Evolutionary conservation across 1,284 basidiomycete genomes (phyloP), one percentile per base, ranked within the genome.

Genomic region (Ustilago xerochloae): DNA sequence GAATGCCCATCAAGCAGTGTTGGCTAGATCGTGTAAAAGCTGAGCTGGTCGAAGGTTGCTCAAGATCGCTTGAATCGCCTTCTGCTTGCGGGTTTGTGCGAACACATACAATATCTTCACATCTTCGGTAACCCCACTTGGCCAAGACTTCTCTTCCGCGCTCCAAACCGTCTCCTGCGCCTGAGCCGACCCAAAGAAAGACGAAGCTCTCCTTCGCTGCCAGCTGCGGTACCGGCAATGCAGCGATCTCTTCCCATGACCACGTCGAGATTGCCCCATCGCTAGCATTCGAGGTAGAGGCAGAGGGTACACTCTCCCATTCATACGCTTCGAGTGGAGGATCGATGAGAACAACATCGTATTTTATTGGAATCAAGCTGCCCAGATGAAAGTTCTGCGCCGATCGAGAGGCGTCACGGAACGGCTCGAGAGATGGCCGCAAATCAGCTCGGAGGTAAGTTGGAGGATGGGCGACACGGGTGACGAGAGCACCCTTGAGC

Each of bases 1-100:
- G 90, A 76, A 99, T 99, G n/a, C 97, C 97, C 89, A 99, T 97
- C 45, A 98, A 87, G 85, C 95, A 98, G 82, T 99, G 96, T 80
- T 97, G 79, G 12, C 69, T 74, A 7, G 75, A 64, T 0, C 71
- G 59, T 6, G 67, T 65, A 12, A 83, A 70, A 3, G 70, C 77
- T 7, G 77, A 75, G 38, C 54, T 64, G 8, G 76, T 65, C 16
- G 63, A 38, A 3, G 63, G 55, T 32, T 68, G 53, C 32, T 52
- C 47, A 22, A 18, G 20, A 20, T 38, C n/a, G 22, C 8, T 12
- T 4, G 20, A 49, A 10, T 50, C 12, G n/a, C 16, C 13, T 10
- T 43, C 59, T 0, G 38, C 32, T 77, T 91, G 91, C 28, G 85
- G 87, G 82, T 97, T 97, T 32, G 93, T 96, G 86, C 93, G 94